A percentile compares a stretch with the other conserved stretches of the same genome.
These are phyloP conservation scores for Puccinia coronata DNA, from an alignment of 1,284 basidiomycete species.

Conservation along the genomic window DNA sequence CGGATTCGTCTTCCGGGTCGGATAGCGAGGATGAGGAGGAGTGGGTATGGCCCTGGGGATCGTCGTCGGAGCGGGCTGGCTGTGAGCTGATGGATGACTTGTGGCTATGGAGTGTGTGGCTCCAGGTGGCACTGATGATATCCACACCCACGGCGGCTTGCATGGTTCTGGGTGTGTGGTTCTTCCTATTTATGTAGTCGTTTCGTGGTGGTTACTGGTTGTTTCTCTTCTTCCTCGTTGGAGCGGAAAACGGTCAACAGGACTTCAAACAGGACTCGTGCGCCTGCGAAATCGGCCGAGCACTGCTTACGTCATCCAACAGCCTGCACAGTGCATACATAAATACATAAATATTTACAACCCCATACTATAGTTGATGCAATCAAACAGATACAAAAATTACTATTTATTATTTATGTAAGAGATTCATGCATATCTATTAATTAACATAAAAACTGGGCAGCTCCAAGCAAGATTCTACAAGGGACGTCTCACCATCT, in stretches of 20 bases:
- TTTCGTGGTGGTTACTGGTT: background rate
- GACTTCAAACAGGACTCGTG: no score
- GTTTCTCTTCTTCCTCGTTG: no score
- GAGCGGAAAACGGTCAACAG: background rate
- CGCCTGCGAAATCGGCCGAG: background rate
- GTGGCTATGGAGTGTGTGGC: background rate
- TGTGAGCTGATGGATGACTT: slow-evolving; percentile 6
- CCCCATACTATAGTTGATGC: no score
- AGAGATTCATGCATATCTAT: no score
- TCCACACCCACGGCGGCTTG: slow-evolving; percentile 11
- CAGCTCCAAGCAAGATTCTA: no score
- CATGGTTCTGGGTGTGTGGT: background rate
- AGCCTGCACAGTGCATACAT: no score
- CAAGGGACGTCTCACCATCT: no score
- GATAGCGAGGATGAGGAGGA: slow-evolving; percentile 7
- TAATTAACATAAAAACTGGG: no score
- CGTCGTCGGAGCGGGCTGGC: background rate
- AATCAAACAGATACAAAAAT: no score
- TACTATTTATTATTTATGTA: no score
- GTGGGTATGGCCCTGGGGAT: background rate
- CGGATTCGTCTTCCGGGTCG: slow-evolving; percentile 27
- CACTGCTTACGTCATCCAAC: background rate
- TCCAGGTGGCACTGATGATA: slow-evolving; percentile 6
- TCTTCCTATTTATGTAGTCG: background rate
- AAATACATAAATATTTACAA: no score